Evolutionary conservation across 129 eudicot species (phyloP).

Genomic region (Centaurea solstitialis): DNA sequence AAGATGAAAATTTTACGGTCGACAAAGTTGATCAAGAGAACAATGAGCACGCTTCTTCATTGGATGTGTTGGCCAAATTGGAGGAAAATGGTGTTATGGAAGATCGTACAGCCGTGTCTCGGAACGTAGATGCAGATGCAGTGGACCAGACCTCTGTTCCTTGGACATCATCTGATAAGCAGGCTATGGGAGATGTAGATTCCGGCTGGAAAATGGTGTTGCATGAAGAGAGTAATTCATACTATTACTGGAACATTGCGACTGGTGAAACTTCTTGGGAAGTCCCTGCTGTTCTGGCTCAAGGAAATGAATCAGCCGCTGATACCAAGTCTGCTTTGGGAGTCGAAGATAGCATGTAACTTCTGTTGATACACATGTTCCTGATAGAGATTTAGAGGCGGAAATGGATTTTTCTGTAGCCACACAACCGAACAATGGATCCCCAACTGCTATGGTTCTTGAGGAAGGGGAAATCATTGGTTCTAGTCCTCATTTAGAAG

Average conservation of each 20-base stretch:
- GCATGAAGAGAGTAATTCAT: constrained; percentile 90
- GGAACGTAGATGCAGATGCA: constrained; percentile 13
- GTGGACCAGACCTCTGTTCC: constrained; percentile 32
- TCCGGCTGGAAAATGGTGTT: constrained; percentile 92
- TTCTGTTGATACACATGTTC: constrained; percentile 24
- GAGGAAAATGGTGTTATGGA: constrained; percentile 31
- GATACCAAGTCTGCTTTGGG: constrained; percentile 31
- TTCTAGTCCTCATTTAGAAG: constrained; percentile 12
- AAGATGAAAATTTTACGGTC: constrained; percentile 15
- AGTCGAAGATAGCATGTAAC: constrained; percentile 32
- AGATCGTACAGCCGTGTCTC: constrained; percentile 23
- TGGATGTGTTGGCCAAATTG: constrained; percentile 28
- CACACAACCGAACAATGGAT: constrained; percentile 18
- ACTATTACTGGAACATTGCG: constrained; percentile 82
- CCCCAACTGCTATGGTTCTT: constrained; percentile 5
- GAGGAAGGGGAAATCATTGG: constrained; percentile 24
- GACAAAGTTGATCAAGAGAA: constrained; percentile 32
- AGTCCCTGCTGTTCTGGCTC: constrained; percentile 58
- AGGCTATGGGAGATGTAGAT: constrained; percentile 37
- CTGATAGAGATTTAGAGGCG: constrained; percentile 11
- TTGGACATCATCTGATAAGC: constrained; percentile 41
- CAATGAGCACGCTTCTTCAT: constrained; percentile 34
- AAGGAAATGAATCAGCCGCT: constrained; percentile 33
- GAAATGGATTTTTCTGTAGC: constrained; percentile 13
- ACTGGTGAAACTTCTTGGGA: constrained; percentile 99